These are phyloP conservation scores for Alternaria alternata DNA, from an alignment of 2,329 filamentous ascomycete species.

Conservation along the genomic window DNA sequence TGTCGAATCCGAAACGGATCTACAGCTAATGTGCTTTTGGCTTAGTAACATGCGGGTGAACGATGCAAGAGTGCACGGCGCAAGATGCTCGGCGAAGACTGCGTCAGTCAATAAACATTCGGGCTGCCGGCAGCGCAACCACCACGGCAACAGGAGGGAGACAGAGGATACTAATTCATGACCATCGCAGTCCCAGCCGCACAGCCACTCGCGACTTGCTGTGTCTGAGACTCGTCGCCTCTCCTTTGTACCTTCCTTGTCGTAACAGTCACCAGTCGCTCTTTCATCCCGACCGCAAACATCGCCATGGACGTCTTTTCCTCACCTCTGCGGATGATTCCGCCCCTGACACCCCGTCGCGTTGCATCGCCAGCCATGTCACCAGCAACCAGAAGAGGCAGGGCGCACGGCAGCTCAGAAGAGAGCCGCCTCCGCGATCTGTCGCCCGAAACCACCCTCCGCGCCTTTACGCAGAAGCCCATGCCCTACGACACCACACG, in stretches of 20 bases:
- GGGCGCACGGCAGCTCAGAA: conserved; percentile 37
- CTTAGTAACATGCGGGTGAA: conserved; percentile 15
- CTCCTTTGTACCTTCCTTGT: conserved; percentile 19
- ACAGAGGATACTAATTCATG: conserved; percentile 28
- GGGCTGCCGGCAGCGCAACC: conserved; percentile 26
- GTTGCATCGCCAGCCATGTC: conserved; percentile 47
- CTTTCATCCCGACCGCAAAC: conserved; percentile 22
- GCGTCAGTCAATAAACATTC: conserved; percentile 19
- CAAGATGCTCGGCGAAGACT: conserved; percentile 19
- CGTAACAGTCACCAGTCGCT: conserved; percentile 30
- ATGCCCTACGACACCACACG: conserved; percentile 54
- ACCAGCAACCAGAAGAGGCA: conserved; percentile 38
- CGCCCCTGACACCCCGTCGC: conserved; percentile 43
- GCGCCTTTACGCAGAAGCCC: conserved; percentile 54
- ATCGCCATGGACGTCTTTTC: conserved; percentile 40
- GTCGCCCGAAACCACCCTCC: conserved; percentile 54
- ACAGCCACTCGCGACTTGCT: conserved; percentile 1
- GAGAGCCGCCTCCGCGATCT: conserved; percentile 47
- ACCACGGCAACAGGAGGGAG: conserved; percentile 13
- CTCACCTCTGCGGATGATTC: conserved; percentile 42
- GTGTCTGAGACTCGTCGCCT: conserved; percentile 6
- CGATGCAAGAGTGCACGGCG: conserved; percentile 13
- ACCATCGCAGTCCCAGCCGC: conserved; percentile 23
- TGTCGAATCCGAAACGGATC: not conserved
- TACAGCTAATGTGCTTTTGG: conserved; percentile 16